A percentile compares a stretch with the other conserved stretches of the same genome.
phyloP scores from a whole-genome alignment of 108 stramenopile genomes.

The Parietichytrium sp. region DNA sequence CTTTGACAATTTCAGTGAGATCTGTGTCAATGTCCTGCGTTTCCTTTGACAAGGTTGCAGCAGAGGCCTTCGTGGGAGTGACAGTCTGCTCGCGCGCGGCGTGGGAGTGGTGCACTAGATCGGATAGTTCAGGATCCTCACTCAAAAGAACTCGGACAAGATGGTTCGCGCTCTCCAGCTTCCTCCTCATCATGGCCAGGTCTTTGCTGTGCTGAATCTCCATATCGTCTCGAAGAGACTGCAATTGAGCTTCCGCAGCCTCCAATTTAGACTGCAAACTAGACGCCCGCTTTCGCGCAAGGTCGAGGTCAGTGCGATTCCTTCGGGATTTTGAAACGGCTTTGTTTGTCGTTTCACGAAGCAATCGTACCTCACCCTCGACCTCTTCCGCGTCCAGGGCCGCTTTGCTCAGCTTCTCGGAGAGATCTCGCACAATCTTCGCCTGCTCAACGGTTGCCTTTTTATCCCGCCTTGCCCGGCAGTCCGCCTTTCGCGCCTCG shows the following conservation, averaged over 20 bases:
- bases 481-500: background rate
- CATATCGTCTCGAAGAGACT: background rate
- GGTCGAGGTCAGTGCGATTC: background rate
- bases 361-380: background rate
- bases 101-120: no score
- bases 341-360: background rate
- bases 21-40: no score
- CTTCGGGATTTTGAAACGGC: background rate
- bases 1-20: no score
- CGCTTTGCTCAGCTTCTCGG: background rate
- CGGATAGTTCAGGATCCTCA: no score
- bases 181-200: no score
- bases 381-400: background rate
- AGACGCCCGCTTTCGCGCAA: background rate
- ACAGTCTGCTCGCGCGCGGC: no score
- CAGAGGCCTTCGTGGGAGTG: no score
- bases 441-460: background rate
- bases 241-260: background rate
- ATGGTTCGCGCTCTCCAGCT: no score
- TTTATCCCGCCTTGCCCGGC: background rate
- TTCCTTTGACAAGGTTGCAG: no score
- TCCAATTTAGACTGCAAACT: background rate
- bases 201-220: no score
- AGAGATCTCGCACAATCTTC: conserved; percentile 10
- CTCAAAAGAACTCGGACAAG: no score